phyloP scores from a whole-genome alignment of 1,139 yeast species.

The Saccharomyces pastorianus region DNA sequence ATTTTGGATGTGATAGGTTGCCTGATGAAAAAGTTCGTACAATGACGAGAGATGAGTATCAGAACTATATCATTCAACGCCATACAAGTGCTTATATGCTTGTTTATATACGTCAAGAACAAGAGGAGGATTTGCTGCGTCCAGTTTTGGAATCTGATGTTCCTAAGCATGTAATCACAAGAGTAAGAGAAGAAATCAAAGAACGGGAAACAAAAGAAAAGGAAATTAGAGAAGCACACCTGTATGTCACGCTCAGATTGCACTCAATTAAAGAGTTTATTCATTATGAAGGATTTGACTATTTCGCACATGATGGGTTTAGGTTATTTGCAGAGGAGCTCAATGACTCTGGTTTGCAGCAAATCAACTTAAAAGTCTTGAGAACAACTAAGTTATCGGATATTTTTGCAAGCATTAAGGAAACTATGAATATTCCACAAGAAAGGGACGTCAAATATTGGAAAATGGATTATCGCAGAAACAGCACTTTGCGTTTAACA shows the following conservation, averaged over 20 bases:
- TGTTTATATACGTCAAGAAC: slow-evolving; percentile 72
- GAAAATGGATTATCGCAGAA: slow-evolving; percentile 61
- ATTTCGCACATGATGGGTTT: slow-evolving; percentile 50
- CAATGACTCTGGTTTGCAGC: slow-evolving; percentile 42
- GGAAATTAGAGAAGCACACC: slow-evolving; percentile 71
- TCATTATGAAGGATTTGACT: slow-evolving; percentile 66
- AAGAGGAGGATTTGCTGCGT: slow-evolving; percentile 51
- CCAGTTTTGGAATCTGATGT: slow-evolving; percentile 49
- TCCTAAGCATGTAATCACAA: slow-evolving; percentile 62
- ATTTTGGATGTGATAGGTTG: slow-evolving; percentile 72
- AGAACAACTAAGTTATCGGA: slow-evolving; percentile 50
- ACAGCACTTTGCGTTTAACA: slow-evolving; percentile 65
- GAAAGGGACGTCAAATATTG: slow-evolving; percentile 47
- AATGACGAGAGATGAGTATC: slow-evolving; percentile 52
- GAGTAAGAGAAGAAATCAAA: slow-evolving; percentile 53
- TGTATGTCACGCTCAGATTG: slow-evolving; percentile 55
- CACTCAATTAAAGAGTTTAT: slow-evolving; percentile 46
- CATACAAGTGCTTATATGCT: slow-evolving; percentile 96
- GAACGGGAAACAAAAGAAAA: slow-evolving; percentile 50
- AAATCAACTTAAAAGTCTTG: slow-evolving; percentile 45
- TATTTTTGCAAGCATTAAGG: slow-evolving; percentile 45
- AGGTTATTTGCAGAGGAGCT: slow-evolving; percentile 43
- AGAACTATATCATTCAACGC: slow-evolving; percentile 57
- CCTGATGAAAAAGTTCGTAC: slow-evolving; percentile 41
- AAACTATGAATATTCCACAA: slow-evolving; percentile 36